Evolutionary conservation across 2,329 filamentous ascomycete species (phyloP).

Genomic region (Cladosporium colombiae): DNA sequence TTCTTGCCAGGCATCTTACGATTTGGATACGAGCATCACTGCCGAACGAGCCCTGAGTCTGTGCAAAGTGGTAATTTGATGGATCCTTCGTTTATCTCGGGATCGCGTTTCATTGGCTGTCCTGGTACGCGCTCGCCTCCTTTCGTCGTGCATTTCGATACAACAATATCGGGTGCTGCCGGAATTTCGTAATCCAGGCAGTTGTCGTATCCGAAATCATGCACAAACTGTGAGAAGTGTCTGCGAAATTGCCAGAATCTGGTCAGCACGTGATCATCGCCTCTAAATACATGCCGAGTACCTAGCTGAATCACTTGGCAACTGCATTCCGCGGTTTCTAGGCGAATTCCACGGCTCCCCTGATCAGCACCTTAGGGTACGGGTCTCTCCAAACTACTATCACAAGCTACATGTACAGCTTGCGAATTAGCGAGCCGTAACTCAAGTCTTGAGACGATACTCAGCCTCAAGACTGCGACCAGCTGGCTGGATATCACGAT

Average conservation of each 20-base stretch:
- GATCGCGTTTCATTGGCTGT: not conserved
- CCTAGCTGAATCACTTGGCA: too few species aligned
- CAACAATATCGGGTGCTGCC: not conserved
- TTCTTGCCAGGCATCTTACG: not conserved
- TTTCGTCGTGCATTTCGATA: not conserved
- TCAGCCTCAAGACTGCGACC: too few species aligned
- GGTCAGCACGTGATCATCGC: too few species aligned
- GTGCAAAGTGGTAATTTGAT: not conserved
- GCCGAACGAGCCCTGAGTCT: not conserved
- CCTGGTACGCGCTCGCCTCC: not conserved
- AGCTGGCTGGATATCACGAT: too few species aligned
- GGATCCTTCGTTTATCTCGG: constrained; percentile 9
- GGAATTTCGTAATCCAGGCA: not conserved
- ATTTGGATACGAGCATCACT: not conserved
- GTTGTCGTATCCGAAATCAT: not conserved
- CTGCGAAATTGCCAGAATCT: not conserved
- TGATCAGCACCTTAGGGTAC: too few species aligned
- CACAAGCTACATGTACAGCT: too few species aligned
- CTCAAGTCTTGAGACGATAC: too few species aligned
- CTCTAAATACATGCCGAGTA: too few species aligned
- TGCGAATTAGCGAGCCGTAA: too few species aligned
- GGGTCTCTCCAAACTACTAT: too few species aligned
- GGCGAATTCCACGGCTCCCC: too few species aligned
- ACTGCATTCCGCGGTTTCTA: too few species aligned
- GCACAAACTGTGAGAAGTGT: not conserved